Evolutionary conservation across 1,284 basidiomycete species (phyloP).

Genomic region (Porodaedalea pini): DNA sequence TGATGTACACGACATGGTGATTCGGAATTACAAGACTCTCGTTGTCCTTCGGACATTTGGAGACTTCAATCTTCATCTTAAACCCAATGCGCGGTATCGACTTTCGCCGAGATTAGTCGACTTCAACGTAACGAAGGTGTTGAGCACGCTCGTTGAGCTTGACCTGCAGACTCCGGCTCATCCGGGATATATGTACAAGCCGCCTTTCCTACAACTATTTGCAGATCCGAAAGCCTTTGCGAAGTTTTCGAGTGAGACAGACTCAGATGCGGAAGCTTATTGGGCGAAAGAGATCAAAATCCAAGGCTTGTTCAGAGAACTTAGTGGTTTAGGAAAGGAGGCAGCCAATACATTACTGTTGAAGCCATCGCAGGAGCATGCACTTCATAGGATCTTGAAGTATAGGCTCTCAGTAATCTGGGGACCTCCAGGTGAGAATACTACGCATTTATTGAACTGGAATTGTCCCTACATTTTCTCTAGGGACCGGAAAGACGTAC

Average conservation of each 20-base stretch:
- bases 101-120: conserved; percentile 48
- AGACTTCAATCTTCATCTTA: conserved; percentile 28
- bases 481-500: conserved; percentile 50
- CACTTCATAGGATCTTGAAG: conserved; percentile 39
- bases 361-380: conserved; percentile 43
- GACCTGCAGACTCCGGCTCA: conserved; percentile 31
- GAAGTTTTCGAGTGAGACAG: conserved; percentile 16
- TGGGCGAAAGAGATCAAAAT: conserved; percentile 35
- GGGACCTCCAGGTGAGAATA: conserved; percentile 42
- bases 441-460: background rate
- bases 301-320: conserved; percentile 37
- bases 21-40: conserved; percentile 32
- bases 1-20: conserved; percentile 38
- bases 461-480: background rate
- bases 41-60: conserved; percentile 40
- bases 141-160: conserved; percentile 43
- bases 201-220: conserved; percentile 42
- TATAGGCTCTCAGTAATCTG: conserved; percentile 44
- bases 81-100: conserved; percentile 35
- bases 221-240: conserved; percentile 39
- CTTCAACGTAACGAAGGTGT: conserved; percentile 44
- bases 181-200: conserved; percentile 25
- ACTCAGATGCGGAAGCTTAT: conserved; percentile 25
- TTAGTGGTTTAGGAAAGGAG: conserved; percentile 32
- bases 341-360: conserved; percentile 37